Evolutionary conservation across 2,329 filamentous ascomycete species (phyloP).

Genomic region (Dactylellina leptospora): DNA sequence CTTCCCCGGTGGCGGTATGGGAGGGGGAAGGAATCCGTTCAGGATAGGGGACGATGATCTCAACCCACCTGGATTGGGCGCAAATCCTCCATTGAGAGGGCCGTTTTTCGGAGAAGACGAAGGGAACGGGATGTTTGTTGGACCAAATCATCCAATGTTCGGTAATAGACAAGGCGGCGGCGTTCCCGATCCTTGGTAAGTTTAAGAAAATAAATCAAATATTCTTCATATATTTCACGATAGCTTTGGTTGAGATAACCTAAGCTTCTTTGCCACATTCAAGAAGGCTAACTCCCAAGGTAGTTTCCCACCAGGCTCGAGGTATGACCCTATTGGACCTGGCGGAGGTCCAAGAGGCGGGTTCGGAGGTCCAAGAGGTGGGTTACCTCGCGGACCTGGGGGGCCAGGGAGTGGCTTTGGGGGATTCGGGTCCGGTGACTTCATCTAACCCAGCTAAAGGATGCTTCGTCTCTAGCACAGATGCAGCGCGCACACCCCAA

Average conservation of each 20-base stretch:
- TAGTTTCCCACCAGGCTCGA: slow-evolving; percentile 83
- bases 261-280: slow-evolving; percentile 41
- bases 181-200: slow-evolving; percentile 30
- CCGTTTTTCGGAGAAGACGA: slow-evolving; percentile 68
- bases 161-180: slow-evolving; percentile 66
- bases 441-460: slow-evolving; percentile 62
- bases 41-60: slow-evolving; percentile 86
- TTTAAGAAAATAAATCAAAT: background rate
- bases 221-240: background rate
- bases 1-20: slow-evolving; percentile 58
- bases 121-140: slow-evolving; percentile 90
- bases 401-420: slow-evolving; percentile 62
- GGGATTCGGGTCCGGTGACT: slow-evolving; percentile 63
- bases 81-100: slow-evolving; percentile 79
- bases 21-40: slow-evolving; percentile 67
- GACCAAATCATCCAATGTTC: slow-evolving; percentile 90
- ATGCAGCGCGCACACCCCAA: slow-evolving; percentile 16
- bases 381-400: slow-evolving; percentile 60
- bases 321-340: slow-evolving; percentile 87
- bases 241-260: background rate
- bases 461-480: slow-evolving; percentile 29
- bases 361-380: slow-evolving; percentile 57
- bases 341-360: slow-evolving; percentile 67
- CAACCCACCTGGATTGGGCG: slow-evolving; percentile 84
- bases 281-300: slow-evolving; percentile 66